A percentile compares a stretch with the other conserved stretches of the same genome.
phyloP scores from a whole-genome alignment of 371 early-diverging fungal genomes.

The Scutellospora calospora region DNA sequence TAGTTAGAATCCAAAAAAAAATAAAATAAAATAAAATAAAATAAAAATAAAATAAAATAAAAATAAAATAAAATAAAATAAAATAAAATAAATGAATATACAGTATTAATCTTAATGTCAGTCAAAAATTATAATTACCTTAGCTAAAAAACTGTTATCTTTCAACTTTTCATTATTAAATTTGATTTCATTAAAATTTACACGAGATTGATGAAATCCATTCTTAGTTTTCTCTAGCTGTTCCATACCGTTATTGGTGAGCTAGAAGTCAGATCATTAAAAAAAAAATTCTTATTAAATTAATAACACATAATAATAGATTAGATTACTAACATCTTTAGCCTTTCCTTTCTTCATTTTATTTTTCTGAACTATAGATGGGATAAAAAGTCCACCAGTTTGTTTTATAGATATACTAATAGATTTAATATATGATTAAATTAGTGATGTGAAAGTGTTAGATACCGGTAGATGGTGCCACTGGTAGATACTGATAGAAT shows the following conservation, averaged over 20 bases:
- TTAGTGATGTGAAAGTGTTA: no score
- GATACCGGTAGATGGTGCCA: no score
- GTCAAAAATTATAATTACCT: constrained; percentile 2
- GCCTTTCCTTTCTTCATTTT: background rate
- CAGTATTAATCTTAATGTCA: no score
- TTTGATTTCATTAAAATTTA: constrained; percentile 21
- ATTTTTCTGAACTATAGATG: background rate
- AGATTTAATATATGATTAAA: no score
- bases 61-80: background rate
- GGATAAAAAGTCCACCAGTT: background rate
- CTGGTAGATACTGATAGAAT: no score
- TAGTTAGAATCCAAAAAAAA: background rate
- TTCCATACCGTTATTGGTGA: background rate
- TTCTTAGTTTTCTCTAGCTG: background rate
- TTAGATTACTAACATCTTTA: background rate
- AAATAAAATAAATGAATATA: no score
- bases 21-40: background rate
- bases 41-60: background rate
- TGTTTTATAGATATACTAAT: background rate
- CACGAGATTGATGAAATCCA: background rate
- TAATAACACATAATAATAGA: background rate
- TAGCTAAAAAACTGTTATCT: constrained; percentile 39
- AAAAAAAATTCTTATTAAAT: background rate
- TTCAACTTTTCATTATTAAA: constrained; percentile 36
- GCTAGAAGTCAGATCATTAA: background rate